A percentile compares a stretch with the other conserved stretches of the same genome.
Conservation (phyloP, 2,329 filamentous ascomycete species). For the Trichoderma sp. region DNA sequence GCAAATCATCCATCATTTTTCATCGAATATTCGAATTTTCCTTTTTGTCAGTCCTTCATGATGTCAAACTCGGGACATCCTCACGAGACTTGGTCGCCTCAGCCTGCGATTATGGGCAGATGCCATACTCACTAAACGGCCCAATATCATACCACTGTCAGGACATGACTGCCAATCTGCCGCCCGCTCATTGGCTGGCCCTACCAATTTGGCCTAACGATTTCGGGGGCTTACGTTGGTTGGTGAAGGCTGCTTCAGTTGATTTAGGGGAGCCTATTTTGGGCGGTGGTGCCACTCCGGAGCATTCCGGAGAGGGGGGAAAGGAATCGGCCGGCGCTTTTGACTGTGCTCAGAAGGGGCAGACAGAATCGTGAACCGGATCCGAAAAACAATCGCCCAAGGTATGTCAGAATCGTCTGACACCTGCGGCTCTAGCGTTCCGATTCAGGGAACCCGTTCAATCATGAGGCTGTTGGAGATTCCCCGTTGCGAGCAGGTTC, state of each 20-base stretch:
- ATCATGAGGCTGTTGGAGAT: slow-evolving; percentile 2
- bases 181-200: slow-evolving; percentile 9
- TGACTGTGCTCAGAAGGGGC: background rate
- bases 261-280: background rate
- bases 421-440: background rate
- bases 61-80: slow-evolving; percentile 21
- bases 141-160: slow-evolving; percentile 29
- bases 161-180: slow-evolving; percentile 15
- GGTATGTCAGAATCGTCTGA: background rate
- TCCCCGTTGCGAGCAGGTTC: slow-evolving; percentile 16
- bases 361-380: background rate
- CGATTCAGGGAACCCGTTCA: background rate
- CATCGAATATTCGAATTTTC: background rate
- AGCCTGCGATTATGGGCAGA: slow-evolving; percentile 15
- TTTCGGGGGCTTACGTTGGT: background rate
- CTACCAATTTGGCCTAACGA: background rate
- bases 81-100: slow-evolving; percentile 8
- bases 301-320: slow-evolving; percentile 10
- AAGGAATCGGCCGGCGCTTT: background rate
- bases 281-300: slow-evolving; percentile 28
- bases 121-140: background rate
- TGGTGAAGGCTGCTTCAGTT: background rate
- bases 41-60: background rate
- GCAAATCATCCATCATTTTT: background rate
- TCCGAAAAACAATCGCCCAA: background rate